phyloP scores from a whole-genome alignment of 768 basidiomycete species.

The Holtermannia corniformis region DNA sequence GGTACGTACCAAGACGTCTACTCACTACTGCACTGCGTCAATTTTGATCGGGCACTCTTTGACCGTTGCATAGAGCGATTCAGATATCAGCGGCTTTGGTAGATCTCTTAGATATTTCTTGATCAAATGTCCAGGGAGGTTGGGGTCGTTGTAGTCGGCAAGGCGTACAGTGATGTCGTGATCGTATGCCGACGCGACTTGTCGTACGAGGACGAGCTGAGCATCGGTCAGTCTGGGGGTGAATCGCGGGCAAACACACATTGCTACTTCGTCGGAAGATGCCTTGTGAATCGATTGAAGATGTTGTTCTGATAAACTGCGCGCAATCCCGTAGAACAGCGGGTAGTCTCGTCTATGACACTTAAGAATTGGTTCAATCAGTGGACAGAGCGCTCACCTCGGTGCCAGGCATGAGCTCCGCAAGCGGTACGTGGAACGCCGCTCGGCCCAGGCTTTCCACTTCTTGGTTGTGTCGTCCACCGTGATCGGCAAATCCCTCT shows the following conservation, averaged over 20 bases:
- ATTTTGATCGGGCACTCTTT: too few species aligned
- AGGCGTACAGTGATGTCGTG: slow-evolving; percentile 4
- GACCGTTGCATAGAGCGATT: too few species aligned
- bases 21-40: too few species aligned
- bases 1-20: too few species aligned
- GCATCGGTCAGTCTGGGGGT: not conserved
- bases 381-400: not conserved
- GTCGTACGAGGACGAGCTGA: not conserved
- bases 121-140: slow-evolving; percentile 3
- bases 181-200: not conserved
- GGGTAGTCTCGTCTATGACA: too few species aligned
- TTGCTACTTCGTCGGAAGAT: not conserved
- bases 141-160: not conserved
- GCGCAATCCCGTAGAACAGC: not conserved
- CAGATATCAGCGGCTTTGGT: not conserved
- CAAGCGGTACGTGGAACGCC: not conserved
- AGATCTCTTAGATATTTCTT: slow-evolving; percentile 9
- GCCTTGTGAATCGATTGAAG: not conserved
- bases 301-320: not conserved
- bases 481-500: not conserved
- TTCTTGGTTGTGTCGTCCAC: not conserved
- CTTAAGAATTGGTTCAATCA: not conserved
- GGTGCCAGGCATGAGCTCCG: not conserved
- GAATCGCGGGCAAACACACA: not conserved
- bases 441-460: not conserved